phyloP scores from a whole-genome alignment of 257 asterid genomes.

The Leonotis leonurus region DNA sequence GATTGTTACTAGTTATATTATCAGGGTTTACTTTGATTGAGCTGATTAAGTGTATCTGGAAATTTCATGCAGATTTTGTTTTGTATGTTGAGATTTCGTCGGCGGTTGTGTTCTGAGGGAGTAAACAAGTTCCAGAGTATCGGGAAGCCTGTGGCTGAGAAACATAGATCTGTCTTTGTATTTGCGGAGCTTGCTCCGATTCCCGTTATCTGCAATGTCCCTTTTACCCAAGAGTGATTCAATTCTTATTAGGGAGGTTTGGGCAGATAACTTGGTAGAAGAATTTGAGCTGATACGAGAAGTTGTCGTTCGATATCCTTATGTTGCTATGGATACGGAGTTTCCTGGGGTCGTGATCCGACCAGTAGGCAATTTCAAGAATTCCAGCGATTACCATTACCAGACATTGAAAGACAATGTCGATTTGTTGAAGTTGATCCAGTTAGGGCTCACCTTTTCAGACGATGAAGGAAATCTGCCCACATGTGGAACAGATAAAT shows the following conservation, averaged over 20 bases:
- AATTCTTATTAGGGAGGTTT: conserved; percentile 65
- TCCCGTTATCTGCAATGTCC: conserved; percentile 35
- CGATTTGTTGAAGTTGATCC: conserved; percentile 60
- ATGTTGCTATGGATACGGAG: no score
- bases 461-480: conserved; percentile 69
- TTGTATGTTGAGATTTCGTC: conserved; percentile 2
- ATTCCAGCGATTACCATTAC: conserved; percentile 46
- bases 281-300: conserved; percentile 55
- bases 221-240: conserved; percentile 51
- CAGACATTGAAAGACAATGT: conserved; percentile 59
- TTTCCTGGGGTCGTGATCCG: conserved; percentile 51
- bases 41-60: not conserved
- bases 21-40: not conserved
- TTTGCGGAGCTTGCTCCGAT: conserved; percentile 1
- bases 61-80: conserved; percentile 33
- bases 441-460: conserved; percentile 56
- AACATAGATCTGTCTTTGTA: not conserved
- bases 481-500: conserved; percentile 47
- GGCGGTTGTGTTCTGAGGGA: conserved; percentile 11
- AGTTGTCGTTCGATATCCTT: conserved; percentile 54
- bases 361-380: conserved; percentile 52
- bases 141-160: not conserved
- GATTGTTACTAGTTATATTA: no score
- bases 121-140: not conserved
- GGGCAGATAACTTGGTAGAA: conserved; percentile 62